A percentile compares a stretch with the other conserved stretches of the same genome.
phyloP scores from a whole-genome alignment of 352 stramenopile species.

The Lagenidium giganteum region DNA sequence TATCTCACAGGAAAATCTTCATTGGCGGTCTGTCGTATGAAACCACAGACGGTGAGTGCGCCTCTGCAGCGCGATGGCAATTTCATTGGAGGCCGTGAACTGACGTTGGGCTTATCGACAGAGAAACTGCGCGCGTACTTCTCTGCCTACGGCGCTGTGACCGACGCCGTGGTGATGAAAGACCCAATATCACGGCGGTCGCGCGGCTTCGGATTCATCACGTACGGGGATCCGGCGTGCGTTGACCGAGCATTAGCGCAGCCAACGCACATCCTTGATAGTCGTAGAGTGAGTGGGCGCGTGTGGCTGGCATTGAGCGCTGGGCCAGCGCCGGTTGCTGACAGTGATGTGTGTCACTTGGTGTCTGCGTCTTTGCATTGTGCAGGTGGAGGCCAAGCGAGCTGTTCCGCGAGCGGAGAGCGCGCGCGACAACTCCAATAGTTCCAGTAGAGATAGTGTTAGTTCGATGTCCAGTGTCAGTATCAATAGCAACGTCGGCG shows the following conservation, averaged over 20 bases:
- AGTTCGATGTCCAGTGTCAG: slow-evolving; percentile 52
- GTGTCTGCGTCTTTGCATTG: no score
- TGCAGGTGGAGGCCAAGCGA: slow-evolving; percentile 88
- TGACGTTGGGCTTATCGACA: slow-evolving; percentile 21
- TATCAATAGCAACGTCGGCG: slow-evolving; percentile 51
- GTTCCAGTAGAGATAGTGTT: slow-evolving; percentile 43
- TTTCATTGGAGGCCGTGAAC: slow-evolving; percentile 4
- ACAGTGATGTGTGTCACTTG: no score
- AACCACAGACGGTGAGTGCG: slow-evolving; percentile 74
- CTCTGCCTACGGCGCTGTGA: slow-evolving; percentile 83
- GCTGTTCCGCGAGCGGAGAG: slow-evolving; percentile 87
- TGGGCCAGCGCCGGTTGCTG: neutral
- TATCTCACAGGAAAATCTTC: slow-evolving; percentile 82
- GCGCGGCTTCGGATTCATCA: slow-evolving; percentile 93
- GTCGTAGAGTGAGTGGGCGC: slow-evolving; percentile 76
- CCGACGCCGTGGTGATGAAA: slow-evolving; percentile 92
- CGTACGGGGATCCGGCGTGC: slow-evolving; percentile 82
- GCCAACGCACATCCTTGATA: slow-evolving; percentile 89
- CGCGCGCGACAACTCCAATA: slow-evolving; percentile 52
- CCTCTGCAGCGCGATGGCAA: neutral
- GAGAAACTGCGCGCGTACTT: slow-evolving; percentile 90
- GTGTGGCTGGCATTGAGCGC: neutral
- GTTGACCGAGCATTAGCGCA: slow-evolving; percentile 88
- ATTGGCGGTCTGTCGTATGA: slow-evolving; percentile 88
- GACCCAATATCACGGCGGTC: slow-evolving; percentile 89